Percentiles rank a stretch among this genome's conserved stretches.
Evolutionary conservation across 306 rosid species (phyloP).

Genomic region (Biancaea sappan): DNA sequence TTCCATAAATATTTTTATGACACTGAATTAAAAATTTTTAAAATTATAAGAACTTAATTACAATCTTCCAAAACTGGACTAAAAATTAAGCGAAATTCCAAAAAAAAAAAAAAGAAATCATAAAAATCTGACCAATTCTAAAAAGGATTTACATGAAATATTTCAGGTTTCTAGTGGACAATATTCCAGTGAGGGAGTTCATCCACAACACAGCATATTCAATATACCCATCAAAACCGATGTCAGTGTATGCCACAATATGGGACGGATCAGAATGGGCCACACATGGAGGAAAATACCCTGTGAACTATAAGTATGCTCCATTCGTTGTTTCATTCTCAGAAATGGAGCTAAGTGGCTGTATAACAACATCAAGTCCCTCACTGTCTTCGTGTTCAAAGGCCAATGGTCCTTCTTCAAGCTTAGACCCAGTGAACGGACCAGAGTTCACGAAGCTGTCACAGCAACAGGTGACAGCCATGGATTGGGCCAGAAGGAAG

Average conservation of each 20-base stretch:
- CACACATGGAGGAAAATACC: conserved; percentile 90
- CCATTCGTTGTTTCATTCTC: conserved; percentile 76
- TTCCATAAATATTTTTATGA: too few species aligned
- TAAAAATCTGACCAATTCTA: background rate
- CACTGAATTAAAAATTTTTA: too few species aligned
- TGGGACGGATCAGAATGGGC: conserved; percentile 99
- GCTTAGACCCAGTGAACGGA: conserved; percentile 74
- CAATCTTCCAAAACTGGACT: too few species aligned
- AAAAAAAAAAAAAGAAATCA: too few species aligned
- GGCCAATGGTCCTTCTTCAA: conserved; percentile 44
- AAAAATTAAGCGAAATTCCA: too few species aligned
- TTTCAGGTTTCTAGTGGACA: conserved; percentile 88
- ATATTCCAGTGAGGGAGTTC: conserved; percentile 83
- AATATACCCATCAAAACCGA: conserved; percentile 77
- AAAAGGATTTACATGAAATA: background rate
- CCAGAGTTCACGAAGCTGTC: conserved; percentile 69
- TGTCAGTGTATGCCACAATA: conserved; percentile 86
- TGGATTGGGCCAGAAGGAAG: conserved; percentile 96
- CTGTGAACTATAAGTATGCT: conserved; percentile 78
- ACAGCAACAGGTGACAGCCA: conserved; percentile 62
- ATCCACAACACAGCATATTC: conserved; percentile 43
- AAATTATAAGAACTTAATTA: too few species aligned
- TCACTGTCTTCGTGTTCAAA: conserved; percentile 56
- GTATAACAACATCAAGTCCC: conserved; percentile 45
- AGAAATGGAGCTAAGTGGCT: conserved; percentile 66